Conservation (phyloP, 1,284 basidiomycete species). For the Fomitopsis schrenkii region DNA sequence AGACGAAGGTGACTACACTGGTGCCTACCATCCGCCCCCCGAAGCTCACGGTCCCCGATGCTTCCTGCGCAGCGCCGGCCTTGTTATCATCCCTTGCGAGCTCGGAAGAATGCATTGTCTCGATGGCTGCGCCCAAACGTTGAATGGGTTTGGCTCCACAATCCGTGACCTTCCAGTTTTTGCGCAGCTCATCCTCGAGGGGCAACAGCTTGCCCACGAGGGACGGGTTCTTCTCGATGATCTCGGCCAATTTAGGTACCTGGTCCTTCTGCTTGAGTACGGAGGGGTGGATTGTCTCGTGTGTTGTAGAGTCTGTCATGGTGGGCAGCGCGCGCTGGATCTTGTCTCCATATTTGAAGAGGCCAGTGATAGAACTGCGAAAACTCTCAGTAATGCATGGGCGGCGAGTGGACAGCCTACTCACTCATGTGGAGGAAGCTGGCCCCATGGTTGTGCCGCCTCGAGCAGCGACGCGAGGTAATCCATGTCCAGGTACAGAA, state of each 20-base stretch:
- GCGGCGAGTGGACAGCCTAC: conserved; percentile 13
- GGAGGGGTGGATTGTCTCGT: conserved; percentile 60
- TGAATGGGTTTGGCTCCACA: background rate
- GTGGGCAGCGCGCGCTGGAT: conserved; percentile 48
- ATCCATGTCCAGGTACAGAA: conserved; percentile 49
- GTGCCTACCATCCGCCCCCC: background rate
- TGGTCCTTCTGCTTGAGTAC: conserved; percentile 42
- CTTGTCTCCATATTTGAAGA: conserved; percentile 42
- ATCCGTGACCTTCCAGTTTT: conserved; percentile 37
- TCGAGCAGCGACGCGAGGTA: conserved; percentile 47
- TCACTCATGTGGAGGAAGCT: conserved; percentile 56
- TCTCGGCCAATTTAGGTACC: conserved; percentile 31
- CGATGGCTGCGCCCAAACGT: background rate
- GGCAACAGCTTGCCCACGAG: conserved; percentile 43
- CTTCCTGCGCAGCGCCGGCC: background rate
- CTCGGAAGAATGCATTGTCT: background rate
- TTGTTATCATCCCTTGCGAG: background rate
- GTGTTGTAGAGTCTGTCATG: conserved; percentile 40
- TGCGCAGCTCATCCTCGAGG: conserved; percentile 48
- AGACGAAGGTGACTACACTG: background rate
- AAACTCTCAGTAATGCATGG: conserved; percentile 4
- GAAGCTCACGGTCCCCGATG: background rate
- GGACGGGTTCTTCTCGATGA: conserved; percentile 36
- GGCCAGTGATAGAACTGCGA: conserved; percentile 45
- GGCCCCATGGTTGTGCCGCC: conserved; percentile 57